Base-by-base conservation (phyloP, 495 filamentous ascomycete species). In the Penicillium paradoxum region DNA sequence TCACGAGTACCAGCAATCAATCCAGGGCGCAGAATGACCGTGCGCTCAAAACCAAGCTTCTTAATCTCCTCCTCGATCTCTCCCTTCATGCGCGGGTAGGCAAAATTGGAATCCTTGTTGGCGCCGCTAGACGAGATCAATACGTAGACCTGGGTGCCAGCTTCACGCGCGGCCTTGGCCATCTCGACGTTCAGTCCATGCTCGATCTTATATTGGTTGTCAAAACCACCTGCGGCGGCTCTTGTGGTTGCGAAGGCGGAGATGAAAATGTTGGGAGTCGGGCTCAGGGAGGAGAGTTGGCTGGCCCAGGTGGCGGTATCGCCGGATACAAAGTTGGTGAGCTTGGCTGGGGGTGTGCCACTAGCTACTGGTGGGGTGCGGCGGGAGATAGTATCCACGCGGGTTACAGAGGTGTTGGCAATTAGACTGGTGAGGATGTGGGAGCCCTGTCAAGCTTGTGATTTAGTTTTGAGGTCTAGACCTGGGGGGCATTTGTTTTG, bases 11-110 rank as follows among this genome's bases (percentile, higher is more conserved):
- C 90, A n/a, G 87, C 56, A 57, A 96, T 85, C 53, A 90, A 42
- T 0, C 88, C 90, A 9, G 90, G 90, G 15, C 82, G 75, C 41
- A 95, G 41, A 32, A 96, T 84, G 27, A 91, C 80, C 9, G 81
- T 83, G 45, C 84, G 78, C 36, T 88, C 83, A 59, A 95, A 96
- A 0, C 75, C 86, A 18, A 91, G 65, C 19, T 60, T 76, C 64
- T 83, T 80, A 27, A 91, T 75, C n/a, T 83, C 76, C 27, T 91
- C 84, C 60, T 96, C 90, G 30, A 91, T 79, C 60, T 90, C 85
- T 11, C 75, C 78, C 73, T 95, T 95, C 86, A 95, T 91, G 58
- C 80, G 76, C 3, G 69, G 43, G 62, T 92, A 90, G 0, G 81
- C 74, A 3, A 81, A 56, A 1, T 51, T 51, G 0, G 78, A 79